Conservation (phyloP, 495 filamentous ascomycete species). For the Trichoderma orchidacearum region DNA sequence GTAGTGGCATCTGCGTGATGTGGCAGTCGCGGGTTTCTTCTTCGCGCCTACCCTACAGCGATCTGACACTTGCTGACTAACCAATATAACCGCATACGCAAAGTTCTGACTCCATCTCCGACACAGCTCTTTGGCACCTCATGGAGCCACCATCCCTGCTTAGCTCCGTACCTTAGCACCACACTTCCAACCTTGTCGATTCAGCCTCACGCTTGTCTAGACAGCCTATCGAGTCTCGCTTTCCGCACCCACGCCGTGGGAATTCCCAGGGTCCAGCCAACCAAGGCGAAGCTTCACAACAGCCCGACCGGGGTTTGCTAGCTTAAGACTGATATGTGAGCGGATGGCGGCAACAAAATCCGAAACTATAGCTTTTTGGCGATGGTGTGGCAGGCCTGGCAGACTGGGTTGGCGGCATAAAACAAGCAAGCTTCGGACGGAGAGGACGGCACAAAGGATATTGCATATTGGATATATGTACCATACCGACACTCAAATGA, state of each 20-base stretch:
- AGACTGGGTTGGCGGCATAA: too few species aligned
- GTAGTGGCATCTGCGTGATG: not conserved
- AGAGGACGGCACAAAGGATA: too few species aligned
- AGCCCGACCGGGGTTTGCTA: not conserved
- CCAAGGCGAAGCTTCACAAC: not conserved
- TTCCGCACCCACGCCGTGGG: not conserved
- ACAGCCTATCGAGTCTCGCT: not conserved
- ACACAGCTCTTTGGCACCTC: not conserved
- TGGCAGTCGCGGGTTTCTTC: not conserved
- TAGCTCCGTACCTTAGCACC: not conserved
- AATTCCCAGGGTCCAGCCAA: not conserved
- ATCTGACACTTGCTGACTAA: not conserved
- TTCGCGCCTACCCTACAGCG: not conserved
- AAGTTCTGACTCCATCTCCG: not conserved
- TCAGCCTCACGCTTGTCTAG: not conserved
- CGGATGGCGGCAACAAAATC: not conserved
- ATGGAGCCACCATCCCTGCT: not conserved
- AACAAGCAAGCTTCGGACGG: too few species aligned
- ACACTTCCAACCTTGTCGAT: not conserved
- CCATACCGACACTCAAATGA: too few species aligned
- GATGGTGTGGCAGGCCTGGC: too few species aligned
- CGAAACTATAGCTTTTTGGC: too few species aligned
- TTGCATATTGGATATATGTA: too few species aligned
- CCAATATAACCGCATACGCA: not conserved
- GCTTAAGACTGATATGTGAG: not conserved